phyloP scores from a whole-genome alignment of 2,329 filamentous ascomycete genomes.

The Alternaria atra region DNA sequence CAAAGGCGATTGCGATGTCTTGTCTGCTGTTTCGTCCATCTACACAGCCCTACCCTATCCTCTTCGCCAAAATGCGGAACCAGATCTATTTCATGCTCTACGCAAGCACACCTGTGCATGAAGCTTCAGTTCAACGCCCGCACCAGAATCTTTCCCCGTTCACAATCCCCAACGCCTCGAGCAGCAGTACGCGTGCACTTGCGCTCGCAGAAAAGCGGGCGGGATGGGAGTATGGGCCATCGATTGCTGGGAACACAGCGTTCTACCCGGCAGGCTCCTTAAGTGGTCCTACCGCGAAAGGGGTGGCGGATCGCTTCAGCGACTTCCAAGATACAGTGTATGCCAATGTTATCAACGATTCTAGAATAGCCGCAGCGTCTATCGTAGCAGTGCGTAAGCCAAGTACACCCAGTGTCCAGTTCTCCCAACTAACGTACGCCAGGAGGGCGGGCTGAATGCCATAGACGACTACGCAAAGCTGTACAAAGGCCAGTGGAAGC shows the following conservation, averaged over 20 bases:
- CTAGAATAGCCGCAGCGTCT: not conserved
- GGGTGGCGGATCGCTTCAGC: not conserved
- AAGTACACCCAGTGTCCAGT: too few species aligned
- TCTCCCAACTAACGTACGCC: not conserved
- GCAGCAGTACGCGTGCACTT: not conserved
- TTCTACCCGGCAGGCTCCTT: conserved; percentile 2
- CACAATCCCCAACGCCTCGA: not conserved
- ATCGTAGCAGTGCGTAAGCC: not conserved
- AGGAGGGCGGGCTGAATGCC: not conserved
- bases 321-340: not conserved
- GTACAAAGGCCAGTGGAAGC: conserved; percentile 4
- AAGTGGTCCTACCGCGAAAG: not conserved
- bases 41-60: too few species aligned
- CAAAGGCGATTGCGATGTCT: too few species aligned
- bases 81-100: not conserved
- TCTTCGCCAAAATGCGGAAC: not conserved
- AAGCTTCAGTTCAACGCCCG: not conserved
- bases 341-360: not conserved
- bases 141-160: not conserved
- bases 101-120: not conserved
- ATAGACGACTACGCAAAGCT: conserved; percentile 8
- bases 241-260: conserved; percentile 2
- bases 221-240: conserved; percentile 1
- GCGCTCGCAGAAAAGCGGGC: conserved; percentile 5
- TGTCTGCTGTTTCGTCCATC: too few species aligned